Evolutionary conservation across 495 filamentous ascomycete species (phyloP).

Genomic region (Massariosphaeria phaeospora): DNA sequence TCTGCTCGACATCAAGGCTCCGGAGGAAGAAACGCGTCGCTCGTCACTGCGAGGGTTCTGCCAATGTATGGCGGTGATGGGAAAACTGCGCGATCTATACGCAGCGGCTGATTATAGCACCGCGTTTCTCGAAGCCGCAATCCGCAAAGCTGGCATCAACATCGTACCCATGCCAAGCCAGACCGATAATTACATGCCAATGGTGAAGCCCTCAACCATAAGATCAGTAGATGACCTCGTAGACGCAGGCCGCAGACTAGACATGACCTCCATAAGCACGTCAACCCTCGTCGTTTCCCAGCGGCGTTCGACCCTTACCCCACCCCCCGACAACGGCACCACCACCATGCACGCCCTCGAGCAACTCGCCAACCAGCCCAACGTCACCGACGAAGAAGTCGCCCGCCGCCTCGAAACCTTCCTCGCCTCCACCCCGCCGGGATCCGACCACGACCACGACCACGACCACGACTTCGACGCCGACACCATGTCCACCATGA

Average conservation of each 20-base stretch:
- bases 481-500: conserved; percentile 1
- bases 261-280: conserved; percentile 12
- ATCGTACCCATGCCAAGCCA: conserved; percentile 20
- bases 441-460: conserved; percentile 25
- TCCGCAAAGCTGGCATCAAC: conserved; percentile 69
- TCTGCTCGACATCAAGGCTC: conserved; percentile 80
- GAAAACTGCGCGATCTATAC: conserved; percentile 75
- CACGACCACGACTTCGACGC: conserved; percentile 18
- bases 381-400: conserved; percentile 39
- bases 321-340: conserved; percentile 39
- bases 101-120: conserved; percentile 81
- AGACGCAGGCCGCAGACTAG: conserved; percentile 37
- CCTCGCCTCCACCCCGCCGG: conserved; percentile 43
- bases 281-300: not conserved
- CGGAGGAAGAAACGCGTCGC: conserved; percentile 60
- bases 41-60: conserved; percentile 70
- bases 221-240: conserved; percentile 39
- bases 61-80: conserved; percentile 80
- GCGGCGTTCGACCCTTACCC: conserved; percentile 37
- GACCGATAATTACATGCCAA: not conserved
- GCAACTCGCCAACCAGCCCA: conserved; percentile 1
- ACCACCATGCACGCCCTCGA: conserved; percentile 24
- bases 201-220: conserved; percentile 26
- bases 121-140: conserved; percentile 77
- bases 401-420: conserved; percentile 38